Conservation (phyloP, 306 rosid species). For the Senna tora region DNA sequence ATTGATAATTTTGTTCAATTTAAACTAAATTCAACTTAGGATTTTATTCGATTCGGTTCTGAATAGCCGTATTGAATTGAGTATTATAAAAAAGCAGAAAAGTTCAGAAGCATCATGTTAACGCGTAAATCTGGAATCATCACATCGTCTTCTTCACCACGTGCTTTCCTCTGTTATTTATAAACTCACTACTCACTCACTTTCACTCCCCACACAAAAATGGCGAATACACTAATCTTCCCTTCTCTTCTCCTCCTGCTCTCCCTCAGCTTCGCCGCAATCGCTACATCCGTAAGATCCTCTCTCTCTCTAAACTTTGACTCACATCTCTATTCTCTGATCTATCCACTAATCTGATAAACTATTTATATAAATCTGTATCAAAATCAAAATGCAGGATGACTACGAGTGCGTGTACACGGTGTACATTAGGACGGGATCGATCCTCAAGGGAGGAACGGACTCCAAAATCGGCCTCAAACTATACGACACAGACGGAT, state of each 20-base stretch:
- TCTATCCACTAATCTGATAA: neutral
- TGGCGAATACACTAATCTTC: conserved; percentile 38
- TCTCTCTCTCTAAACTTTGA: neutral
- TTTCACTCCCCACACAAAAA: neutral
- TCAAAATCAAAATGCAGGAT: conserved; percentile 48
- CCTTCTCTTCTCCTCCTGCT: conserved; percentile 39
- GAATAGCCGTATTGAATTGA: no score
- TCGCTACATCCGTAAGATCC: conserved; percentile 47
- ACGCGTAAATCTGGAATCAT: no score
- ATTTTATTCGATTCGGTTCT: no score
- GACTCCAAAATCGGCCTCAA: conserved; percentile 58
- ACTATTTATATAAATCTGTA: no score
- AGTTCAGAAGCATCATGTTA: no score
- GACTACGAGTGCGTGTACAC: conserved; percentile 71
- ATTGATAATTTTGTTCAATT: no score
- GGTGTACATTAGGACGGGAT: conserved; percentile 67
- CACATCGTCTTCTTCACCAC: no score
- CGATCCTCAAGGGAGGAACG: conserved; percentile 75
- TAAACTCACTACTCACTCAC: neutral
- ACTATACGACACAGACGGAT: conserved; percentile 59
- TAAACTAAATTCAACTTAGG: no score
- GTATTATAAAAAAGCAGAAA: no score
- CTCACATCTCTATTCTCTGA: neutral
- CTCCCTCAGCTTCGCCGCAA: conserved; percentile 39
- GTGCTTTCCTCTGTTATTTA: neutral